Conservation (phyloP, 257 asterid species). For the Paulownia fortunei region DNA sequence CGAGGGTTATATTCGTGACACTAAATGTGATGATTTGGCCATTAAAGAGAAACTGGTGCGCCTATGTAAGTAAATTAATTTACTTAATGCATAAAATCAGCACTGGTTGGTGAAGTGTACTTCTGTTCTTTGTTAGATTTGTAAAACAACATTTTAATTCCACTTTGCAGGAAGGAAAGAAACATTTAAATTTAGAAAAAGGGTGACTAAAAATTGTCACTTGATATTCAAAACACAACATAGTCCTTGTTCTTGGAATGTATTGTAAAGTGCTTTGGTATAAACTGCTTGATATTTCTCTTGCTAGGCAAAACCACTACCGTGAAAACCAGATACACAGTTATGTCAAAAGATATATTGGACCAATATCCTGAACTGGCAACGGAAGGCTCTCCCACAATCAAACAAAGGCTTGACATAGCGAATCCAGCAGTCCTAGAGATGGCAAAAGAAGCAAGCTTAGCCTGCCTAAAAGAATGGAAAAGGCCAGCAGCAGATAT, state of each 20-base stretch:
- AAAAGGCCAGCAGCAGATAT: constrained; percentile 67
- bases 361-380: constrained; percentile 84
- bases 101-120: neutral
- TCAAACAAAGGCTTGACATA: constrained; percentile 77
- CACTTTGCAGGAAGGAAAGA: too few species aligned
- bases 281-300: neutral
- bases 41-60: constrained; percentile 86
- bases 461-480: constrained; percentile 74
- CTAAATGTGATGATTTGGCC: constrained; percentile 66
- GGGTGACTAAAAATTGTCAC: neutral
- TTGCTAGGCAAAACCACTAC: constrained; percentile 85
- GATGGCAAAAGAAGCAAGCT: constrained; percentile 84
- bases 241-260: too few species aligned
- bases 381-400: constrained; percentile 84
- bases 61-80: constrained; percentile 57
- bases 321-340: constrained; percentile 87
- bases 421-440: constrained; percentile 82
- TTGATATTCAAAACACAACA: neutral
- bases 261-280: neutral
- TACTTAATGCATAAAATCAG: neutral
- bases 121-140: neutral
- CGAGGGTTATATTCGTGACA: constrained; percentile 88
- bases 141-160: too few species aligned
- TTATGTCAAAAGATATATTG: constrained; percentile 76
- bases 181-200: neutral